phyloP scores from a whole-genome alignment of 306 rosid genomes.

The Dryas drummondii region DNA sequence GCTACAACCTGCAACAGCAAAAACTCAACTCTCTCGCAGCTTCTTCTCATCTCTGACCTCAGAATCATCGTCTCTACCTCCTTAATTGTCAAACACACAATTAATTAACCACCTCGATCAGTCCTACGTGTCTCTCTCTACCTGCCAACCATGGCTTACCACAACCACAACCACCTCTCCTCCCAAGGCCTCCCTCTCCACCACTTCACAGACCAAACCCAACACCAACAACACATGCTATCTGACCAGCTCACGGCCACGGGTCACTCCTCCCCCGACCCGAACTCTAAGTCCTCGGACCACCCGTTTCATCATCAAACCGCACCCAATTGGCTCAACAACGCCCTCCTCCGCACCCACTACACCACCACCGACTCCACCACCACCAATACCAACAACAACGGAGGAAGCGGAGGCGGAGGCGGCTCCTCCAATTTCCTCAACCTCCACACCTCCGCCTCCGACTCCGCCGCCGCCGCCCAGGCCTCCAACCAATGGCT shows the following conservation, averaged over 20 bases:
- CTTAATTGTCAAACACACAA: too few species aligned
- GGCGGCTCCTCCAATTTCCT: conserved; percentile 51
- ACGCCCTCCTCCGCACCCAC: conserved; percentile 80
- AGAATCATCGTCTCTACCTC: background rate
- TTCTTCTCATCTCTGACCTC: conserved; percentile 21
- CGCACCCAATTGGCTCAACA: conserved; percentile 97
- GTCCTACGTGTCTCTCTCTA: too few species aligned
- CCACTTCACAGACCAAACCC: conserved; percentile 65
- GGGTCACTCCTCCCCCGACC: conserved; percentile 26
- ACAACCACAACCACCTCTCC: conserved; percentile 64
- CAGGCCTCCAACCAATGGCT: conserved; percentile 79
- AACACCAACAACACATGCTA: conserved; percentile 35
- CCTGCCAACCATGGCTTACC: conserved; percentile 67
- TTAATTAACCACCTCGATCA: too few species aligned
- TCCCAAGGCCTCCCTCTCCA: conserved; percentile 73
- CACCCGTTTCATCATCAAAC: conserved; percentile 41
- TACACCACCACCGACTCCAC: conserved; percentile 39
- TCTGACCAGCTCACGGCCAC: conserved; percentile 21
- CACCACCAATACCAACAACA: conserved; percentile 22
- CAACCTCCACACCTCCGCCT: conserved; percentile 74
- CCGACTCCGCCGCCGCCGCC: conserved; percentile 52
- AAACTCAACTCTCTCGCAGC: background rate
- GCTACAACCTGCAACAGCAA: conserved; percentile 24
- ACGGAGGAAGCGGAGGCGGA: background rate
- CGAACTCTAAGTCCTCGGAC: conserved; percentile 34